These are phyloP conservation scores for Mycena sp. DNA, from an alignment of 1,284 basidiomycete species.

Conservation along the genomic window DNA sequence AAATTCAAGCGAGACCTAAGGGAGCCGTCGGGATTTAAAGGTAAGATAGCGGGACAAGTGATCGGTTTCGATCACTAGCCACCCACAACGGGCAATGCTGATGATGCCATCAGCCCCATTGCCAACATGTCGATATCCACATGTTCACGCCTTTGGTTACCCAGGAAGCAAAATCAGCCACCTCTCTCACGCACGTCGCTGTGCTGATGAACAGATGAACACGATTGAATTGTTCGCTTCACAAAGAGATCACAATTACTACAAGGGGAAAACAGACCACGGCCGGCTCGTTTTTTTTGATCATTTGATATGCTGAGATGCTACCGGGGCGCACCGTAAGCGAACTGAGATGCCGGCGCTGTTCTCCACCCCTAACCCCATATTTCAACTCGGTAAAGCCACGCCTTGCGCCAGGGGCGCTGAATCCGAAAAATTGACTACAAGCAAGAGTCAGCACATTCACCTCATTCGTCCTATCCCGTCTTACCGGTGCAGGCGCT, in stretches of 20 bases:
- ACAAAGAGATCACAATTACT: too few relatives aligned
- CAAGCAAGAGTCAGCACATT: background rate
- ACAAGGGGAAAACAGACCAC: too few relatives aligned
- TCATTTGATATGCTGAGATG: conserved; percentile 17
- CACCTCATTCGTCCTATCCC: background rate
- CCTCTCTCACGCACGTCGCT: conserved; percentile 28
- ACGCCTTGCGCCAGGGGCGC: conserved; percentile 94
- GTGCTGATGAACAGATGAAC: conserved; percentile 20
- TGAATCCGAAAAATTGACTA: conserved; percentile 89
- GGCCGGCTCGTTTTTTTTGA: background rate
- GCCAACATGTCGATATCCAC: conserved; percentile 19
- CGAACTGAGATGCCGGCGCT: conserved; percentile 25
- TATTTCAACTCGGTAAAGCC: conserved; percentile 66
- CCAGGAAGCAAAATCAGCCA: conserved; percentile 2
- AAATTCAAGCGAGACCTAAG: conserved; percentile 36
- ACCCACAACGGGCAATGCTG: conserved; percentile 19
- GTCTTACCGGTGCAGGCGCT: conserved; percentile 81
- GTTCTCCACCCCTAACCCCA: background rate
- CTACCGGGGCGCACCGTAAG: conserved; percentile 3
- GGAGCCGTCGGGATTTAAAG: conserved; percentile 44
- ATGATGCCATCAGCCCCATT: conserved; percentile 30
- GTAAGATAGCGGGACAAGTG: conserved; percentile 21
- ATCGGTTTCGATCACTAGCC: conserved; percentile 6
- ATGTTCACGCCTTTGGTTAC: conserved; percentile 9
- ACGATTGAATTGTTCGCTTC: conserved; percentile 5